Percentiles rank a stretch among this genome's conserved stretches.
These are phyloP conservation scores for Pseudevernia furfuracea DNA, from an alignment of 495 filamentous ascomycete genomes.

Conservation along the genomic window DNA sequence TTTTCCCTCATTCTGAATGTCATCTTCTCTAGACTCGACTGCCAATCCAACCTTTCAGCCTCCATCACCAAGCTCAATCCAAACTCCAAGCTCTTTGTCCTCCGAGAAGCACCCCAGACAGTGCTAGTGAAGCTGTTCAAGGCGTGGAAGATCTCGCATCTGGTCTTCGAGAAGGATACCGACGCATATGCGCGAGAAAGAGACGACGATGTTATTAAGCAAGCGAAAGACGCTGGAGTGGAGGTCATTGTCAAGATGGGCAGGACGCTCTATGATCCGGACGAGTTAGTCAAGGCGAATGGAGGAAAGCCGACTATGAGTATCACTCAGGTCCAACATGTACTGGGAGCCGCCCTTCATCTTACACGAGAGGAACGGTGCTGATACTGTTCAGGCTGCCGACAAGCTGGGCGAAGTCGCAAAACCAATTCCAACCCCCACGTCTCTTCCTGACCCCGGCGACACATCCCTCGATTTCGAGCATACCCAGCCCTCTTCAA, in stretches of 20 bases:
- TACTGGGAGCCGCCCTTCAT: constrained; percentile 19
- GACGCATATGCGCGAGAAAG: constrained; percentile 58
- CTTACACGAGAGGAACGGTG: not conserved
- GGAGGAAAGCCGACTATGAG: constrained; percentile 62
- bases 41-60: constrained; percentile 53
- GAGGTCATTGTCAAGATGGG: constrained; percentile 52
- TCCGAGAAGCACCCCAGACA: constrained; percentile 60
- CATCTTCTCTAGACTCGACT: constrained; percentile 44
- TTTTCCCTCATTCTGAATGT: not conserved
- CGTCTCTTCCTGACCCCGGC: constrained; percentile 51
- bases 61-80: constrained; percentile 54
- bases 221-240: constrained; percentile 55
- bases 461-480: constrained; percentile 48
- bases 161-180: constrained; percentile 68
- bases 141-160: constrained; percentile 58
- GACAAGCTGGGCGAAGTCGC: constrained; percentile 47
- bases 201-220: constrained; percentile 45
- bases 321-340: constrained; percentile 52
- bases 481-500: constrained; percentile 37
- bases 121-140: constrained; percentile 60
- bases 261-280: constrained; percentile 59
- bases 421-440: constrained; percentile 47
- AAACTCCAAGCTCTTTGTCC: constrained; percentile 57
- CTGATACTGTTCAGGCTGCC: constrained; percentile 26
- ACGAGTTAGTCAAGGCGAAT: constrained; percentile 55